Percentiles rank a stretch among this genome's conserved stretches.
Conservation (phyloP, 31 red algal genomes). For the Endocladia muricata region DNA sequence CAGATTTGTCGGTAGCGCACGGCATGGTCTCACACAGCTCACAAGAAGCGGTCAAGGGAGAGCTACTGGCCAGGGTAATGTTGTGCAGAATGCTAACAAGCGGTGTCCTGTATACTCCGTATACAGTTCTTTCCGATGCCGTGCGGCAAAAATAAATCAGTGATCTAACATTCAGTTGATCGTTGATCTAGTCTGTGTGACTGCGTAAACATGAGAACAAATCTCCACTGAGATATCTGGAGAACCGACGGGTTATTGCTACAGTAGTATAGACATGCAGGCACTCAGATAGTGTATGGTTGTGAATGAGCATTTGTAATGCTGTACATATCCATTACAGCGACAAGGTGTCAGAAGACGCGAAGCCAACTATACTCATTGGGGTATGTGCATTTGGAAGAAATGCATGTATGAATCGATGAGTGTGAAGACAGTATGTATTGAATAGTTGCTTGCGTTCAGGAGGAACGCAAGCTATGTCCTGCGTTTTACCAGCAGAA, state of each 20-base stretch:
- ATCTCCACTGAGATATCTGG: neutral
- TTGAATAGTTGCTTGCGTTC: neutral
- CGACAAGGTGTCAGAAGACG: too few relatives aligned
- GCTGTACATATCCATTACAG: too few relatives aligned
- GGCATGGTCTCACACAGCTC: neutral
- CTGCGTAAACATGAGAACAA: neutral
- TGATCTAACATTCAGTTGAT: neutral
- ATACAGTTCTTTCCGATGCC: neutral
- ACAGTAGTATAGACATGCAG: neutral
- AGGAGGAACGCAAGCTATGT: neutral
- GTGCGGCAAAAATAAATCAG: neutral
- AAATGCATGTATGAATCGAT: neutral
- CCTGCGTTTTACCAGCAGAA: neutral
- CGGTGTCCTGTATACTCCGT: neutral
- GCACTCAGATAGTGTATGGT: neutral
- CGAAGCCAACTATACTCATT: neutral
- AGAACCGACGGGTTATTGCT: neutral
- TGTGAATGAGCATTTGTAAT: too few relatives aligned
- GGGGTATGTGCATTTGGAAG: neutral
- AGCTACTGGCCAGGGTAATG: neutral
- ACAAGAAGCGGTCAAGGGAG: neutral
- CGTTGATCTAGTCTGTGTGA: neutral
- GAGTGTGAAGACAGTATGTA: neutral
- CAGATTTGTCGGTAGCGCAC: neutral
- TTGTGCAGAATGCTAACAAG: neutral